Conservation (phyloP, 1,284 basidiomycete genomes). For the Caloboletus inedulis region DNA sequence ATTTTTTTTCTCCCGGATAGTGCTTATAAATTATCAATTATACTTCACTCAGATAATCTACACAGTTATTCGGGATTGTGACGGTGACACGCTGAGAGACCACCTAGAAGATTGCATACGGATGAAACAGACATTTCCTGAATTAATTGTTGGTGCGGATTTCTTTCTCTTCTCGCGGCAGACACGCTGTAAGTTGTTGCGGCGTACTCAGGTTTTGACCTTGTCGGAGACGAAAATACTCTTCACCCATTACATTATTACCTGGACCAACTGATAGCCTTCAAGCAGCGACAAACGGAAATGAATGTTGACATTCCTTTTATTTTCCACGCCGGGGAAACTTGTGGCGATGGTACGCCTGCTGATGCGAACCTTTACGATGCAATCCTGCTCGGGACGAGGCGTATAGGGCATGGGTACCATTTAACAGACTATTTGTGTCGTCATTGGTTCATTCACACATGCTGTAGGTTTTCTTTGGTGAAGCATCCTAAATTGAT, state of each 20-base stretch:
- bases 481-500: constrained; percentile 72
- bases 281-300: constrained; percentile 55
- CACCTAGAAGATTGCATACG: constrained; percentile 70
- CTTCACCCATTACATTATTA: constrained; percentile 64
- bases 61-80: constrained; percentile 57
- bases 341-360: constrained; percentile 64
- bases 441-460: constrained; percentile 1
- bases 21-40: not conserved
- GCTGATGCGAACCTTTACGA: constrained; percentile 78
- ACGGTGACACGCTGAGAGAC: constrained; percentile 58
- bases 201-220: constrained; percentile 60
- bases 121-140: constrained; percentile 71
- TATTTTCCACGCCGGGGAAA: constrained; percentile 80
- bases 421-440: constrained; percentile 7
- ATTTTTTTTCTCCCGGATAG: constrained; percentile 1
- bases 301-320: constrained; percentile 68
- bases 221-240: constrained; percentile 74
- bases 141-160: constrained; percentile 60
- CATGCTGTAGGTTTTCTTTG: constrained; percentile 54
- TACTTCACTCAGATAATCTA: constrained; percentile 59
- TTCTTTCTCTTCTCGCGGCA: not conserved
- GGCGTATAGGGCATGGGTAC: constrained; percentile 77
- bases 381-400: constrained; percentile 72
- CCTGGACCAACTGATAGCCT: constrained; percentile 57
- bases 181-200: not conserved